A percentile compares a stretch with the other conserved stretches of the same genome.
phyloP scores from a whole-genome alignment of 345 rosid species.

The Corchorus capsularis region DNA sequence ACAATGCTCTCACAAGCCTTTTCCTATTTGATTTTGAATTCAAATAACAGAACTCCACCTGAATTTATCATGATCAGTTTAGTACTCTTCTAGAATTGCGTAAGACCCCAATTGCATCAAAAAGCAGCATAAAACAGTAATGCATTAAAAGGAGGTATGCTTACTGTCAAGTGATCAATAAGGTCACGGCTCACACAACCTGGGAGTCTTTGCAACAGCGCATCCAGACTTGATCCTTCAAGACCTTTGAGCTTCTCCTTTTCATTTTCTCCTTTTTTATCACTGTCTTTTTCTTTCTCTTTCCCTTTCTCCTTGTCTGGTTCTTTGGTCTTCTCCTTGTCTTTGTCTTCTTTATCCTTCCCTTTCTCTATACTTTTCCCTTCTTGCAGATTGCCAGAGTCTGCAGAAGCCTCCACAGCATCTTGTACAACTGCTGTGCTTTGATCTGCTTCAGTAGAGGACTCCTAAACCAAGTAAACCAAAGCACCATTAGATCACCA shows the following conservation, averaged over 20 bases:
- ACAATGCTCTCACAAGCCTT: conserved; percentile 91
- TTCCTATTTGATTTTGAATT: conserved; percentile 94
- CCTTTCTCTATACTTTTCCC: conserved; percentile 63
- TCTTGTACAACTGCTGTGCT: conserved; percentile 53
- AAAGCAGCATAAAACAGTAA: conserved; percentile 14
- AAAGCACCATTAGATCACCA: conserved; percentile 11
- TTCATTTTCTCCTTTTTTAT: conserved; percentile 75
- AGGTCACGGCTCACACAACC: conserved; percentile 97
- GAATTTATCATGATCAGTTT: conserved; percentile 28
- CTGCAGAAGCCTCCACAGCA: conserved; percentile 56
- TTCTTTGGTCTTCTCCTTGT: conserved; percentile 66
- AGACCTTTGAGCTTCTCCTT: conserved; percentile 86
- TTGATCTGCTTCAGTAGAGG: conserved; percentile 64
- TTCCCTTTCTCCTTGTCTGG: conserved; percentile 63
- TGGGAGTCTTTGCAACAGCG: conserved; percentile 90
- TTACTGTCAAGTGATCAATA: conserved; percentile 95
- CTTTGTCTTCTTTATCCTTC: conserved; percentile 82
- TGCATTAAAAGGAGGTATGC: conserved; percentile 23
- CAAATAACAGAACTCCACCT: conserved; percentile 98
- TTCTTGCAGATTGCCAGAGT: conserved; percentile 58
- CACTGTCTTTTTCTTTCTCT: conserved; percentile 82
- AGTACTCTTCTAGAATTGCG: background rate
- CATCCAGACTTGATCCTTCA: conserved; percentile 93
- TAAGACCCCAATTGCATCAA: background rate
- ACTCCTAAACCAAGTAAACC: conserved; percentile 48